phyloP scores from a whole-genome alignment of 1,284 basidiomycete genomes.

The Ganoderma meredithae region DNA sequence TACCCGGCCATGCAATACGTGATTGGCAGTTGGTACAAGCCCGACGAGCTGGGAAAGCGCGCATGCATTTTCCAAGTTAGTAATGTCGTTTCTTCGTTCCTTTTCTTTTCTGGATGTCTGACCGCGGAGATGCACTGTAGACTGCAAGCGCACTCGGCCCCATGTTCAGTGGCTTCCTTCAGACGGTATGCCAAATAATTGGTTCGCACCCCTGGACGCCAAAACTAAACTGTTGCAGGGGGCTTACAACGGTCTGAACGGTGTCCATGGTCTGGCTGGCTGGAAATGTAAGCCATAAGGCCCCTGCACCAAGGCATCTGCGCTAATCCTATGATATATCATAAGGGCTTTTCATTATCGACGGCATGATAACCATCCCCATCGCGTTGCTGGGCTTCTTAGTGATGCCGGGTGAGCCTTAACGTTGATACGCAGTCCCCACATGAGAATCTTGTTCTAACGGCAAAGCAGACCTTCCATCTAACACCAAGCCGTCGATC shows the following conservation, averaged over 20 bases:
- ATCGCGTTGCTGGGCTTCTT: slow-evolving; percentile 48
- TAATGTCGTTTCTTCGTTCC: neutral
- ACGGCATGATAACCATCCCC: slow-evolving; percentile 54
- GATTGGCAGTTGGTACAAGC: slow-evolving; percentile 53
- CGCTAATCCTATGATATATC: no score
- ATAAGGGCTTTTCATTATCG: slow-evolving; percentile 52
- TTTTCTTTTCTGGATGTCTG: no score
- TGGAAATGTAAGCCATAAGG: slow-evolving; percentile 49
- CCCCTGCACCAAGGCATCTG: neutral
- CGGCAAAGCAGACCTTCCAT: slow-evolving; percentile 42
- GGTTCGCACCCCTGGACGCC: no score
- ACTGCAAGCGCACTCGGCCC: slow-evolving; percentile 49
- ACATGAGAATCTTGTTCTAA: neutral
- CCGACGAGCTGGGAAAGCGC: slow-evolving; percentile 49
- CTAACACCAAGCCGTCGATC: slow-evolving; percentile 45
- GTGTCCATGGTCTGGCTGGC: slow-evolving; percentile 49
- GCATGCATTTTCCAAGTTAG: slow-evolving; percentile 52
- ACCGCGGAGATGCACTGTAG: slow-evolving; percentile 19
- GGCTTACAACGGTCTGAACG: slow-evolving; percentile 52
- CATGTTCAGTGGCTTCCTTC: slow-evolving; percentile 50
- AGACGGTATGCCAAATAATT: slow-evolving; percentile 39
- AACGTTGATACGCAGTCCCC: slow-evolving; percentile 11
- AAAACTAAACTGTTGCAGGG: slow-evolving; percentile 39
- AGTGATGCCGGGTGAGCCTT: slow-evolving; percentile 49
- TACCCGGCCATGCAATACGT: slow-evolving; percentile 53